Evolutionary conservation across 352 stramenopile species (phyloP).

Genomic region (Phytophthora lateralis): DNA sequence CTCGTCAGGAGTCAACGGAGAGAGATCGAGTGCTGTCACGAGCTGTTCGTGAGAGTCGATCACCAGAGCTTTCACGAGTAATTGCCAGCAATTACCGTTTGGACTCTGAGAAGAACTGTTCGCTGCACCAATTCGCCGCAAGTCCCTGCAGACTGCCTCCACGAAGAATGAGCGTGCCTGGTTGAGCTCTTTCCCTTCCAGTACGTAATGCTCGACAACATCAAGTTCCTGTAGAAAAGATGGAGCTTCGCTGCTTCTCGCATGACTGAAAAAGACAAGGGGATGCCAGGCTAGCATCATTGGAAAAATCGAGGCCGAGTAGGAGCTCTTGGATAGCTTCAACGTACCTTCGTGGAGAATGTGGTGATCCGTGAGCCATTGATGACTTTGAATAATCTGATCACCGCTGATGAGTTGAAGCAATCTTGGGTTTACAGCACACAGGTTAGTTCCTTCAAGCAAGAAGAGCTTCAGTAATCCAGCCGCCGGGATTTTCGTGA

Average conservation of each 20-base stretch:
- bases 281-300: constrained; percentile 39
- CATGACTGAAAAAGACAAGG: constrained; percentile 12
- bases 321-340: constrained; percentile 49
- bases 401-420: constrained; percentile 18
- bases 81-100: constrained; percentile 11
- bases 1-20: constrained; percentile 8
- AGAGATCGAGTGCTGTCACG: constrained; percentile 12
- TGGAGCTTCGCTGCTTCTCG: not conserved
- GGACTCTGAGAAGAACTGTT: not conserved
- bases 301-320: constrained; percentile 33
- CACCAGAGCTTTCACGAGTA: constrained; percentile 8
- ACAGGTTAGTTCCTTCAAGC: constrained; percentile 5
- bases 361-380: constrained; percentile 28
- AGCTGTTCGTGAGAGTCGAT: constrained; percentile 11
- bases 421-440: constrained; percentile 28
- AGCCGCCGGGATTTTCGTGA: not conserved
- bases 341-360: constrained; percentile 31
- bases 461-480: constrained; percentile 11
- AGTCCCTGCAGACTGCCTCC: constrained; percentile 41
- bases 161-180: constrained; percentile 50
- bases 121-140: constrained; percentile 25
- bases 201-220: constrained; percentile 46
- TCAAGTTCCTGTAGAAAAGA: constrained; percentile 22
- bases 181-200: constrained; percentile 38
- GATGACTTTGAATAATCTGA: constrained; percentile 16